Conservation (phyloP, 2,329 filamentous ascomycete genomes). For the Furcasterigmium sp. region DNA sequence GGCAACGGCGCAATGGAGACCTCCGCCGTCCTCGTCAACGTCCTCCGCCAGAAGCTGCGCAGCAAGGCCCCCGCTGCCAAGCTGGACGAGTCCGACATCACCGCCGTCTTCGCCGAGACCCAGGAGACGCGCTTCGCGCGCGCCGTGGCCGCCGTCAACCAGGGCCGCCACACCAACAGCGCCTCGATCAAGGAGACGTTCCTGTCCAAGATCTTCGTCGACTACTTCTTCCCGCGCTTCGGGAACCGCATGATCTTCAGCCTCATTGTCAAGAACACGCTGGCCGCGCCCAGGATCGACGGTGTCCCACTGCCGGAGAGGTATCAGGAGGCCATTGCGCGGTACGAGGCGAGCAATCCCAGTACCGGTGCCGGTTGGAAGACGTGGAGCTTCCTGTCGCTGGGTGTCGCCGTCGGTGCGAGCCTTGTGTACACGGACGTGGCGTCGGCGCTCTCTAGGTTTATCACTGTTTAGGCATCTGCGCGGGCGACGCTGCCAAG, state of each 20-base stretch:
- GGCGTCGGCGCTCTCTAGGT: no score
- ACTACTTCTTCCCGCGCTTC: neutral
- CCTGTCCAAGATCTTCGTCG: neutral
- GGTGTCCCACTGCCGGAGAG: neutral
- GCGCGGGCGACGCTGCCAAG: no score
- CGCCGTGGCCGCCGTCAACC: neutral
- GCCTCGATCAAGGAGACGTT: neutral
- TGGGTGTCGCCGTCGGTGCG: no score
- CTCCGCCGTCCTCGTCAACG: conserved; percentile 14
- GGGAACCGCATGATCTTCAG: neutral
- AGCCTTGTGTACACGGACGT: no score
- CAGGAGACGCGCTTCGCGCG: neutral
- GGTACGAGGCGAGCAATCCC: no score
- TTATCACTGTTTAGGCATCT: no score
- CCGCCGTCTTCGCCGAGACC: neutral
- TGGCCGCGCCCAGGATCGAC: neutral
- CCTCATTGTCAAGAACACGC: neutral
- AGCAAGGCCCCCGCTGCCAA: no score
- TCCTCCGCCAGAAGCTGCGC: no score
- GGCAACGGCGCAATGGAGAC: conserved; percentile 20
- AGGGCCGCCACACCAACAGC: neutral
- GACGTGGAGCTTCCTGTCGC: no score
- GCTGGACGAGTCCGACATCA: neutral
- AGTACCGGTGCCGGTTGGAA: no score
- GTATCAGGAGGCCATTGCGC: no score